Percentiles rank a stretch among this genome's conserved stretches.
Evolutionary conservation across 106 monocot species (phyloP).

Genomic region (Dendrobium officinale): DNA sequence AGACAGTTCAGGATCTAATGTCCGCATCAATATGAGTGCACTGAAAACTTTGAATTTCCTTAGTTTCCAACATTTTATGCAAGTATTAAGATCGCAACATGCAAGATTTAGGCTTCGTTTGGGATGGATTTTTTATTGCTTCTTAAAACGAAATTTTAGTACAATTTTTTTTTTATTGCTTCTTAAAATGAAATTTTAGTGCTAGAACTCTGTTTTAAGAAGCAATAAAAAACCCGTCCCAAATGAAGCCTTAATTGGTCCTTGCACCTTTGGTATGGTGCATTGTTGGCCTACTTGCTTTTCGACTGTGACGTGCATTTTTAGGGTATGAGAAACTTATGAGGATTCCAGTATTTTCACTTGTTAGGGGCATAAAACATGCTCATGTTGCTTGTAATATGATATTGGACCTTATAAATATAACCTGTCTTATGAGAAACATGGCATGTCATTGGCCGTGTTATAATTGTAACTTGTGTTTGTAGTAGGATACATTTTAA

Average conservation of each 20-base stretch:
- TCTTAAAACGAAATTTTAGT: no score
- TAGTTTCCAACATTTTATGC: not conserved
- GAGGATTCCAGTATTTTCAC: not conserved
- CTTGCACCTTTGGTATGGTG: not conserved
- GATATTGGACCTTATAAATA: not conserved
- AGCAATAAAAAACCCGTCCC: no score
- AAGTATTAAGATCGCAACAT: not conserved
- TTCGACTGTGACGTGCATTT: not conserved
- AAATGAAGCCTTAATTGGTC: no score
- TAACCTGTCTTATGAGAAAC: not conserved
- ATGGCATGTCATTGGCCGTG: not conserved
- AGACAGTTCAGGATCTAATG: no score
- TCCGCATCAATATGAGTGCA: no score
- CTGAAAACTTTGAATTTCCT: not conserved
- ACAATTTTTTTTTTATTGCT: no score
- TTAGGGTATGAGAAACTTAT: not conserved
- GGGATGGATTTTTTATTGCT: no score
- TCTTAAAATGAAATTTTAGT: no score
- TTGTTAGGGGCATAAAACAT: not conserved
- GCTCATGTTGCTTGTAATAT: not conserved
- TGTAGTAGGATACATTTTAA: not conserved
- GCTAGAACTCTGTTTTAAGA: no score
- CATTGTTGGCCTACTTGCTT: not conserved
- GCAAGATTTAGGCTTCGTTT: no score
- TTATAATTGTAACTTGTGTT: not conserved